These are phyloP conservation scores for Tardiomyces depauwii DNA, from an alignment of 1,139 yeast species.

Conservation along the genomic window DNA sequence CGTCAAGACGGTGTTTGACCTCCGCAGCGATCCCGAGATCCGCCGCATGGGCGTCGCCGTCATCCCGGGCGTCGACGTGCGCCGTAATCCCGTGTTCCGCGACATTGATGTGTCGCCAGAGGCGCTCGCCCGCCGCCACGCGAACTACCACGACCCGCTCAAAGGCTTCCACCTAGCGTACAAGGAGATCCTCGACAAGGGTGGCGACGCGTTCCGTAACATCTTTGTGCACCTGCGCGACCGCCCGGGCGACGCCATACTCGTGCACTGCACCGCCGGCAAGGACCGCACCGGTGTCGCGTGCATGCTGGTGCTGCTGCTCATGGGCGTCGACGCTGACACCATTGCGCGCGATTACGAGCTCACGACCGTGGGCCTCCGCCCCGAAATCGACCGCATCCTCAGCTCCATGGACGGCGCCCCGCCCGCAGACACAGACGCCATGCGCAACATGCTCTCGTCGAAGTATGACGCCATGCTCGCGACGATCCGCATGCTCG, in stretches of 20 bases:
- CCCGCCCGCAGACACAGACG: conserved; percentile 30
- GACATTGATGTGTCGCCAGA: conserved; percentile 54
- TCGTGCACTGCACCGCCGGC: conserved; percentile 79
- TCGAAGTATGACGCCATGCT: conserved; percentile 68
- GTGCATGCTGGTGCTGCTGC: conserved; percentile 51
- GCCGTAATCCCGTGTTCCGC: conserved; percentile 51
- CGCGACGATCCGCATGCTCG: conserved; percentile 42
- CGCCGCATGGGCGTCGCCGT: conserved; percentile 34
- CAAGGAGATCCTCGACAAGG: conserved; percentile 43
- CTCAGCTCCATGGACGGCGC: conserved; percentile 6
- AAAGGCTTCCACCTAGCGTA: conserved; percentile 56
- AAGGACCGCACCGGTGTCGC: conserved; percentile 78
- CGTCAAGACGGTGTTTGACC: conserved; percentile 51
- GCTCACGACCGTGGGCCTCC: conserved; percentile 50
- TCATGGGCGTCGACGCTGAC: conserved; percentile 55
- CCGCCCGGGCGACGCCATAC: conserved; percentile 37
- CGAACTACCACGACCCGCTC: conserved; percentile 49
- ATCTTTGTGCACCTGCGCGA: conserved; percentile 35
- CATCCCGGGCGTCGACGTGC: conserved; percentile 36
- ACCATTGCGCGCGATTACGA: conserved; percentile 66
- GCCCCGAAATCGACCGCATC: conserved; percentile 11
- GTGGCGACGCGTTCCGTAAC: conserved; percentile 21
- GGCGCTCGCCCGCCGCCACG: conserved; percentile 47
- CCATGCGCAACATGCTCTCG: conserved; percentile 48
- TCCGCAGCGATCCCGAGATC: conserved; percentile 55